These are phyloP conservation scores for Punica granatum DNA, from an alignment of 345 rosid species.

Conservation along the genomic window DNA sequence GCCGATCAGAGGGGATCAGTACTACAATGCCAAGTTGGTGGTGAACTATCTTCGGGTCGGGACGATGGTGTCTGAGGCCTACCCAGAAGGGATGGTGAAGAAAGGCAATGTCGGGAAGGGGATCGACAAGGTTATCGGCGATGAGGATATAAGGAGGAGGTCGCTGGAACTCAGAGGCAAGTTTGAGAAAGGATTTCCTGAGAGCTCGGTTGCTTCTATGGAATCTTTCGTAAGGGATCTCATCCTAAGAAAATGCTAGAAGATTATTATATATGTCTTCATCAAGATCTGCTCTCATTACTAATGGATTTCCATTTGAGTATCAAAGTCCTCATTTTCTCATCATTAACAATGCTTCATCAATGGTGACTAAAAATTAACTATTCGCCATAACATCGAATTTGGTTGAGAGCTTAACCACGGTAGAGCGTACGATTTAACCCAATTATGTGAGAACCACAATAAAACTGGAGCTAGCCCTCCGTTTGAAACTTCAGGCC, in stretches of 20 bases:
- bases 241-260: constrained; percentile 1
- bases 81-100: constrained; percentile 11
- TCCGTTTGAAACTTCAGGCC: too few relatives aligned
- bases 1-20: constrained; percentile 53
- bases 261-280: not conserved
- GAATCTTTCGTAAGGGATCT: constrained; percentile 22
- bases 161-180: constrained; percentile 8
- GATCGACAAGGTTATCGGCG: constrained; percentile 15
- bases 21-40: constrained; percentile 33
- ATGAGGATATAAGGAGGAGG: constrained; percentile 11
- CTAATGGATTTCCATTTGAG: not conserved
- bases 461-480: too few relatives aligned
- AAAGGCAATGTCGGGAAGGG: constrained; percentile 18
- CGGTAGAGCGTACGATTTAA: too few relatives aligned
- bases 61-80: constrained; percentile 16
- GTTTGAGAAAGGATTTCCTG: constrained; percentile 26
- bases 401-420: too few relatives aligned
- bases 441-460: too few relatives aligned
- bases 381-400: too few relatives aligned
- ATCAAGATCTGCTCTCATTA: not conserved
- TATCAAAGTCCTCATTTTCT: too few relatives aligned
- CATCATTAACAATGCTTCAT: too few relatives aligned
- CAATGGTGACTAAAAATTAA: too few relatives aligned
- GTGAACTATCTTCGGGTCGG: constrained; percentile 32
- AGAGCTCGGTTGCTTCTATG: constrained; percentile 17